Conservation (phyloP, 805 yeast species). For the Candida nitratophila region DNA sequence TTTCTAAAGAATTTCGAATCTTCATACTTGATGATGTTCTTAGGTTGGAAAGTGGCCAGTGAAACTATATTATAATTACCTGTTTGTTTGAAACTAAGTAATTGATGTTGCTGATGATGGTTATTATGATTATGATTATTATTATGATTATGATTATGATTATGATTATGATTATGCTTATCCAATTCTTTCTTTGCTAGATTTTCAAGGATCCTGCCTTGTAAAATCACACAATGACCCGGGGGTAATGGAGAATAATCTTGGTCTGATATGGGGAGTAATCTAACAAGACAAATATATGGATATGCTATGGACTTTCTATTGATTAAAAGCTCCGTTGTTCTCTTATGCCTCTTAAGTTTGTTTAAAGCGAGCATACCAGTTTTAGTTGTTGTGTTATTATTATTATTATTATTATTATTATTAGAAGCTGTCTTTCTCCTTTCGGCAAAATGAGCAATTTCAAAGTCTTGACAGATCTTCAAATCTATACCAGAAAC, state of each 20-base stretch:
- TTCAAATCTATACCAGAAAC: constrained; percentile 49
- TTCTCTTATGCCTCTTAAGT: neutral
- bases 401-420: no score
- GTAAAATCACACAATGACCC: constrained; percentile 32
- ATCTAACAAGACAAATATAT: constrained; percentile 18
- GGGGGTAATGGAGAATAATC: constrained; percentile 16
- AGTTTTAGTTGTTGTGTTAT: neutral
- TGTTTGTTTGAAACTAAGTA: neutral
- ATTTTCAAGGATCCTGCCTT: constrained; percentile 34
- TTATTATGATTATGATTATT: neutral
- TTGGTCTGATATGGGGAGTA: constrained; percentile 6
- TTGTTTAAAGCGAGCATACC: neutral
- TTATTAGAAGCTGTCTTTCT: neutral
- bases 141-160: neutral
- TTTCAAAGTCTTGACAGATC: constrained; percentile 43
- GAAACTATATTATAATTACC: constrained; percentile 11
- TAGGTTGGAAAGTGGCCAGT: constrained; percentile 21
- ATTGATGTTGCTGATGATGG: no score
- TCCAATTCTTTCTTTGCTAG: constrained; percentile 25
- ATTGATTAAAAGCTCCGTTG: constrained; percentile 8
- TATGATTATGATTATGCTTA: neutral
- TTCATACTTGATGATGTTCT: constrained; percentile 17
- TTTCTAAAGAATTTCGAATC: constrained; percentile 13
- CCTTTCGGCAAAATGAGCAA: constrained; percentile 32
- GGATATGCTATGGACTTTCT: constrained; percentile 22